These are phyloP conservation scores for Xerocomellus amylosporus DNA, from an alignment of 768 basidiomycete genomes.

Conservation along the genomic window DNA sequence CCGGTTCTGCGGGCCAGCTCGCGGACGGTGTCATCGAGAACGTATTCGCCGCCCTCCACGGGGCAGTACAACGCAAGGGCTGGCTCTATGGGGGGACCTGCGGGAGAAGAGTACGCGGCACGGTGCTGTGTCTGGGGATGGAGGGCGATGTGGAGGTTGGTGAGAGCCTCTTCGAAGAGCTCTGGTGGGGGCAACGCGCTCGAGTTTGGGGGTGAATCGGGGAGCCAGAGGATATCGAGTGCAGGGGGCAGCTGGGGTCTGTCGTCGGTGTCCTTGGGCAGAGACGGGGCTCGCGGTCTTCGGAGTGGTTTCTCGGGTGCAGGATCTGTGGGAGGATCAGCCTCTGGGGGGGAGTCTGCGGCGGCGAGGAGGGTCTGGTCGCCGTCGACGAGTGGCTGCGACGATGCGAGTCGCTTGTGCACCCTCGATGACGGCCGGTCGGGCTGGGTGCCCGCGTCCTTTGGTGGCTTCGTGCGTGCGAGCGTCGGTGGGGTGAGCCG, in stretches of 20 bases:
- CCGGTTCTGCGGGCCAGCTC: constrained; percentile 71
- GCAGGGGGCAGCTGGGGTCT: constrained; percentile 50
- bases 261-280: constrained; percentile 25
- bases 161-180: constrained; percentile 71
- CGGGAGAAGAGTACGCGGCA: constrained; percentile 54
- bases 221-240: constrained; percentile 65
- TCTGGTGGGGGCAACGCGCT: constrained; percentile 63
- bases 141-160: constrained; percentile 71
- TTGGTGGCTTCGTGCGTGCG: constrained; percentile 23
- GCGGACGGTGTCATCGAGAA: constrained; percentile 74
- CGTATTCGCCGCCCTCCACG: constrained; percentile 74
- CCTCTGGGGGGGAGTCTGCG: constrained; percentile 27
- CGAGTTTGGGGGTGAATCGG: constrained; percentile 33
- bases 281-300: constrained; percentile 11
- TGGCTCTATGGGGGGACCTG: constrained; percentile 64
- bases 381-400: constrained; percentile 16
- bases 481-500: constrained; percentile 5
- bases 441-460: constrained; percentile 14
- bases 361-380: constrained; percentile 6
- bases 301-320: constrained; percentile 27
- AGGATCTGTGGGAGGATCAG: constrained; percentile 18
- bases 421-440: constrained; percentile 17
- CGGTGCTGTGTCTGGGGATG: constrained; percentile 81
- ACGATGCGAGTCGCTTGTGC: constrained; percentile 25
- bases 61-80: constrained; percentile 87